phyloP scores from a whole-genome alignment of 2,329 filamentous ascomycete genomes.

The Pochonia chlamydosporia region DNA sequence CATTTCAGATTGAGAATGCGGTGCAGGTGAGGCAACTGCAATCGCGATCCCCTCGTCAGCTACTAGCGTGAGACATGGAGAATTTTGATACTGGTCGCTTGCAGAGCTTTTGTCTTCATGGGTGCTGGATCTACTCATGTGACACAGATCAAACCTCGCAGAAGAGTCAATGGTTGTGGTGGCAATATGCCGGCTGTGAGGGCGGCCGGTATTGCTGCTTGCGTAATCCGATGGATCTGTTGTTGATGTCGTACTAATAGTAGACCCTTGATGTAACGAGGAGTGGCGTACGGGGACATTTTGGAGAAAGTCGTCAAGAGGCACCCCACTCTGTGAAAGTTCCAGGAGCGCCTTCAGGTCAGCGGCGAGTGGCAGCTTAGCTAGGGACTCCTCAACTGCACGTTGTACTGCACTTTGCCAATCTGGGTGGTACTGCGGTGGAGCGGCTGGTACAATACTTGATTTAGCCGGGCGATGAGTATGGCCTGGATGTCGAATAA shows the following conservation, averaged over 20 bases:
- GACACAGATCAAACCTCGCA: constrained; percentile 11
- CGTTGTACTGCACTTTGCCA: constrained; percentile 7
- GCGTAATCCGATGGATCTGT: constrained; percentile 29
- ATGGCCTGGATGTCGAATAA: too few relatives aligned
- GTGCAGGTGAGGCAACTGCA: too few relatives aligned
- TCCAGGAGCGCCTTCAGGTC: constrained; percentile 6
- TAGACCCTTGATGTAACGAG: constrained; percentile 30
- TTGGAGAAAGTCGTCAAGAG: constrained; percentile 4
- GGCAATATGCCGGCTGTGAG: constrained; percentile 37
- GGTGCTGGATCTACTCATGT: not conserved
- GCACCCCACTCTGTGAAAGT: not conserved
- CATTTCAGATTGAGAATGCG: not conserved
- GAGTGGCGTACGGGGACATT: constrained; percentile 7
- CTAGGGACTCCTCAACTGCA: constrained; percentile 9
- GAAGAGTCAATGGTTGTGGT: constrained; percentile 36
- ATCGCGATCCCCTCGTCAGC: constrained; percentile 4
- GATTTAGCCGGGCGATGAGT: not conserved
- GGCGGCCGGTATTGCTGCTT: constrained; percentile 32
- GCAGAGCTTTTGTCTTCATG: constrained; percentile 3
- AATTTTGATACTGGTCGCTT: constrained; percentile 1
- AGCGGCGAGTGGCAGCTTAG: constrained; percentile 5
- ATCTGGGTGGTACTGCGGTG: not conserved
- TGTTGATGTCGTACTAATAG: constrained; percentile 33
- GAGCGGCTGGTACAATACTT: not conserved
- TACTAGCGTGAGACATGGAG: not conserved